Evolutionary conservation across 495 filamentous ascomycete genomes (phyloP), one percentile per base, ranked within the genome.

Genomic region (Cladorrhinum samala): DNA sequence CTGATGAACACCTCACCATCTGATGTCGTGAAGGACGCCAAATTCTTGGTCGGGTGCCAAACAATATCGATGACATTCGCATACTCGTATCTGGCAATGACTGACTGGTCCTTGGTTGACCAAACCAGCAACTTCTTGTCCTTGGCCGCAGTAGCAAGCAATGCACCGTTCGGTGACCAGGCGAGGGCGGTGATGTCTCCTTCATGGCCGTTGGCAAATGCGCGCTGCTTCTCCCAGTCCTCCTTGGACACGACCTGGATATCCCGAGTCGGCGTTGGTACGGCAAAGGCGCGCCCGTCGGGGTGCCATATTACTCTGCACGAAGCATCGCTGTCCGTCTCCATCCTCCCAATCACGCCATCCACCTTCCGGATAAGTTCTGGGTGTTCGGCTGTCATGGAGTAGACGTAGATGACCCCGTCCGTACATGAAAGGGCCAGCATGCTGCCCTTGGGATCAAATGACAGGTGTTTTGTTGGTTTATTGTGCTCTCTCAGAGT

Each of bases 121-220:
- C 93, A 98, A 11, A 98, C 72, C 21, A 93, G 56, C 20, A 97
- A 75, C 61, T 85, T 87, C 40, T 86, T 83, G 71, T 97, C 93
- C 43, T 84, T 83, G 24, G 79, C 88, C 14, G 94, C 88, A 6
- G 87, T 89, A 18, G 82, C 88, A 4, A 98, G 76, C 40, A 97
- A 73, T 0, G 90, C 87, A 17, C 93, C 93, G 68, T 97, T 98
- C 2, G 91, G 91, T 13, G 91, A 93, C 93, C 93, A 98, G 39
- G 83, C 82, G 16, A 92, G 71, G 11, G 92, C 85, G 0, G 90
- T 95, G 54, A 98, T 84, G 59, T 94, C 88, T 19, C 86, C 88
- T 21, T 80, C 84, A 59, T 97, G 94, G 1, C 87, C 90, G 20
- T 80, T 80, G 6, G 81, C 62, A 61, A 97, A 97, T 0, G 68